phyloP scores from a whole-genome alignment of 345 rosid species.

The Theobroma cacao region DNA sequence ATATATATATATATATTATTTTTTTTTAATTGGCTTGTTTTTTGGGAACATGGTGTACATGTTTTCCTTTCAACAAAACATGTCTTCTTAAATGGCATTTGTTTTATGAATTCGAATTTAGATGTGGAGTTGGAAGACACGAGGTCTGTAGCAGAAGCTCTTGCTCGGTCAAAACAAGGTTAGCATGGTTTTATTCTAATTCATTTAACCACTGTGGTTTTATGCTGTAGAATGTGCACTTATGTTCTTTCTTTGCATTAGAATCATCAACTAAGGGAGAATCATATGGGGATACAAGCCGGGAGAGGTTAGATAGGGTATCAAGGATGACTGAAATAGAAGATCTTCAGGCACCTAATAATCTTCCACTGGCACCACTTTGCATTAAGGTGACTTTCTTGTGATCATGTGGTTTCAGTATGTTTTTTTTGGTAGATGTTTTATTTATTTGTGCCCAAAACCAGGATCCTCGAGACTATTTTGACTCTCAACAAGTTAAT shows the following conservation, averaged over 20 bases:
- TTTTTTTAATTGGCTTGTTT: background rate
- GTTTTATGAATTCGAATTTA: constrained; percentile 28
- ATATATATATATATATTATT: background rate
- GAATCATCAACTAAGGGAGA: constrained; percentile 39
- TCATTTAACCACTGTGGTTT: background rate
- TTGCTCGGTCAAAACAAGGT: constrained; percentile 72
- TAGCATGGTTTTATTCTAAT: constrained; percentile 17
- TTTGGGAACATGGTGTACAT: background rate
- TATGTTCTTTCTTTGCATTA: background rate
- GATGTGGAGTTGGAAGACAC: constrained; percentile 80
- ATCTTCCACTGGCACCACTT: constrained; percentile 64
- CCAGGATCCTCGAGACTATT: constrained; percentile 96
- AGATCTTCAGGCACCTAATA: constrained; percentile 69
- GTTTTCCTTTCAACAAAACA: background rate
- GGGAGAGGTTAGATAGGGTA: constrained; percentile 46
- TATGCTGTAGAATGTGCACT: background rate
- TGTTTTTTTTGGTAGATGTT: background rate
- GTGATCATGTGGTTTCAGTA: constrained; percentile 6
- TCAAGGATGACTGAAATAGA: constrained; percentile 71
- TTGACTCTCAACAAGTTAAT: constrained; percentile 90
- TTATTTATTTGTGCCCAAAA: constrained; percentile 21
- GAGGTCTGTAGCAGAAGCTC: constrained; percentile 83
- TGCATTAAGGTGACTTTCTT: constrained; percentile 62
- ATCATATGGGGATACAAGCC: constrained; percentile 39
- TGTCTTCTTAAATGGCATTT: constrained; percentile 2